These are phyloP conservation scores for Ascochyta rabiei DNA, from an alignment of 2,329 filamentous ascomycete genomes.

Conservation along the genomic window DNA sequence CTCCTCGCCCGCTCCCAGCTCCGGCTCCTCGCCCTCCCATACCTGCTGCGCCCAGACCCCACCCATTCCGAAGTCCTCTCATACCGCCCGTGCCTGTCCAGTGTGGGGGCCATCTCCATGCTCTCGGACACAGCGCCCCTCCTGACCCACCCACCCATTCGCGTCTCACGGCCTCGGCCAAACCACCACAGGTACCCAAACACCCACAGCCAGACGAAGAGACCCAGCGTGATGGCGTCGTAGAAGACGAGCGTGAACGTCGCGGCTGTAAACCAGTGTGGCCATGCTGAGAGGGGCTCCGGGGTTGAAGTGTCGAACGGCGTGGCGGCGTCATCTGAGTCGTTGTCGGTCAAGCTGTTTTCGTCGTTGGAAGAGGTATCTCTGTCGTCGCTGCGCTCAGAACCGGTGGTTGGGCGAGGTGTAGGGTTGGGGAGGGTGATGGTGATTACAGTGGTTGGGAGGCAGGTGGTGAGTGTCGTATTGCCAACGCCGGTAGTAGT, in stretches of 20 bases:
- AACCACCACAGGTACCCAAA: conserved; percentile 16
- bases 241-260: conserved; percentile 27
- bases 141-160: neutral
- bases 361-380: neutral
- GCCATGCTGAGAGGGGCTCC: conserved; percentile 2
- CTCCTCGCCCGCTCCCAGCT: neutral
- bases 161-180: neutral
- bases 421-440: conserved; percentile 3
- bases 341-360: neutral
- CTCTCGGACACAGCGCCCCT: neutral
- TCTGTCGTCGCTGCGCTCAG: neutral
- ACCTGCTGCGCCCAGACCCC: neutral
- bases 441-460: conserved; percentile 1
- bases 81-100: neutral
- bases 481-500: neutral
- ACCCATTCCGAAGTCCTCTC: conserved; percentile 2
- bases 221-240: conserved; percentile 18
- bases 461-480: neutral
- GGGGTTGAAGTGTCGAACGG: neutral
- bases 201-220: conserved; percentile 23
- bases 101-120: neutral
- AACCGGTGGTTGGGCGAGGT: neutral
- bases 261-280: conserved; percentile 14
- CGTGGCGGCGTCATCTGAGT: neutral
- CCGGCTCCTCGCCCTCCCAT: conserved; percentile 1